Evolutionary conservation across 108 stramenopile genomes (phyloP), one percentile per base, ranked within the genome.

Genomic region (Skeletonema costatum): DNA sequence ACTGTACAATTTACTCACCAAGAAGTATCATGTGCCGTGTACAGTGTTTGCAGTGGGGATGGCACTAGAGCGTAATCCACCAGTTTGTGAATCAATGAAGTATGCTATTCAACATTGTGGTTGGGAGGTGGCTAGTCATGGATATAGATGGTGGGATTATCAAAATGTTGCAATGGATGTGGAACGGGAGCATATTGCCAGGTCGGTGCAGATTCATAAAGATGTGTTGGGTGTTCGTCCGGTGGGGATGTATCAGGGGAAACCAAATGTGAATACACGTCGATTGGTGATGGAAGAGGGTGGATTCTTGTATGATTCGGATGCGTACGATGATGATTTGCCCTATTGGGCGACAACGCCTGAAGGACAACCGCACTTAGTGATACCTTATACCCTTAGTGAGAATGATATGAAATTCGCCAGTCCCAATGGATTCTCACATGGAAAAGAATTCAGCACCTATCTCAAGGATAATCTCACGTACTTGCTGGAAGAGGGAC

Each of bases 41-140:
- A 98, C 97, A 1, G 97, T 98, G 0, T 98, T 92, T 84, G 98
- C 95, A n/a, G 96, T 96, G 29, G 97, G 93, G 30, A 97, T 98
- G 96, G 98, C 98, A 12, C 81, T 98, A 64, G 93, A 93, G 68
- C 82, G 92, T 51, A 96, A 94, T 70, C 91, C 90, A 21, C 68
- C 77, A 0, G 96, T 90, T 19, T 90, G 88, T 60, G 64, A 72
- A 63, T 92, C 91, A 48, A 93, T 96, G 91, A 84, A 87, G 10
- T 74, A 90, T 48, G 92, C 93, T 29, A 56, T 56, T 25, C 5
- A 56, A 0, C 1, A 21, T 56, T 25, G 25, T 56, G 89, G 84
- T 29, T 97, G 97, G 97, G 98, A 98, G 83, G 88, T 96, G 29
- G 89, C 92, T 3, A 87, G 86, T 38, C 95, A 94, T 82, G 96